Evolutionary conservation across 164 flowering plant species (phyloP).

Genomic region (Cinnamomum micranthum): DNA sequence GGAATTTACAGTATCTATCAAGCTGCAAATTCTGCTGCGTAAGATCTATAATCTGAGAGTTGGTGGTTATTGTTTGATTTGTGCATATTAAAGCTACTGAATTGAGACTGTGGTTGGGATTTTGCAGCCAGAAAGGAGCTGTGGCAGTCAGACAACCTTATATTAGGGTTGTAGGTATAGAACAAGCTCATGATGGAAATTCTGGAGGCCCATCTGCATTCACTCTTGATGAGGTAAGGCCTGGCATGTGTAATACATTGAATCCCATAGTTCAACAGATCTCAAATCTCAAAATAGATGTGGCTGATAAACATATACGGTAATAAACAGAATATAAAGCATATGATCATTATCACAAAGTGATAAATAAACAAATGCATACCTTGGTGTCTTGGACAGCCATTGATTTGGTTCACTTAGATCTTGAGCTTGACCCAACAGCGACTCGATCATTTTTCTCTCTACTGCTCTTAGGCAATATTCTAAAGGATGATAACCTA

Average conservation of each 20-base stretch:
- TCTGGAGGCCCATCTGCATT: conserved; percentile 74
- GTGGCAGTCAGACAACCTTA: conserved; percentile 98
- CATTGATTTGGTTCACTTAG: neutral
- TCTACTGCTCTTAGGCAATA: no score
- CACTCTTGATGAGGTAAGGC: conserved; percentile 71
- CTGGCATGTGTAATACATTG: neutral
- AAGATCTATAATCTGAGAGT: conserved; percentile 18
- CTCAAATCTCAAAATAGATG: neutral
- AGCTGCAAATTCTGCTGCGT: conserved; percentile 81
- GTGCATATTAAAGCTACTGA: neutral
- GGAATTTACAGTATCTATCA: conserved; percentile 96
- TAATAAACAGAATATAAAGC: no score
- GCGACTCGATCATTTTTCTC: no score
- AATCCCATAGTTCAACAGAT: neutral
- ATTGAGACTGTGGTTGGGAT: neutral
- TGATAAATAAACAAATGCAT: no score
- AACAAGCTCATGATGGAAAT: conserved; percentile 68
- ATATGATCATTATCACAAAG: no score
- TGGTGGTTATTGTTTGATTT: neutral
- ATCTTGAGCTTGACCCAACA: no score
- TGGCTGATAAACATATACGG: neutral
- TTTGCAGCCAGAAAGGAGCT: conserved; percentile 87
- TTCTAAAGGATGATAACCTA: no score
- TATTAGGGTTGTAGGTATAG: conserved; percentile 93
- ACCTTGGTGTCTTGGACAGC: neutral